phyloP scores from a whole-genome alignment of 768 basidiomycete species.

The Vararia minispora region DNA sequence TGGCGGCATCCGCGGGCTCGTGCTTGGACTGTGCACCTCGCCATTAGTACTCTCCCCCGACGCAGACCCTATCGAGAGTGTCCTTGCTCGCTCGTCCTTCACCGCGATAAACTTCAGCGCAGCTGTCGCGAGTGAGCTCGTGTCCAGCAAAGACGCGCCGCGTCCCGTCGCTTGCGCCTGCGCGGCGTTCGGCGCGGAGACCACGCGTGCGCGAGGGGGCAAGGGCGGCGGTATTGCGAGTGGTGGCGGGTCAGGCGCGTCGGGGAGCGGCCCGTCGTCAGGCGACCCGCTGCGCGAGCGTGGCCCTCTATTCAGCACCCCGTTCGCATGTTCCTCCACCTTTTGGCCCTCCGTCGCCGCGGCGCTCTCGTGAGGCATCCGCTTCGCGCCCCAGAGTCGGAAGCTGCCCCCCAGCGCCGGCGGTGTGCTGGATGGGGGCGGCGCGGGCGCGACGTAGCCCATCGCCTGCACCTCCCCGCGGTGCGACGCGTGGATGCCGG shows the following conservation, averaged over 20 bases:
- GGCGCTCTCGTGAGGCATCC: too few species aligned
- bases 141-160: slow-evolving; percentile 2
- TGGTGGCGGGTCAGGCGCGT: slow-evolving; percentile 1
- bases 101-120: slow-evolving; percentile 45
- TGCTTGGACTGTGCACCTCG: too few species aligned
- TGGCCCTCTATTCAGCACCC: too few species aligned
- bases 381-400: slow-evolving; percentile 5
- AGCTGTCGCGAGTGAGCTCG: slow-evolving; percentile 34
- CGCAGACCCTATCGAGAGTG: too few species aligned
- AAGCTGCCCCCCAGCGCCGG: slow-evolving; percentile 22
- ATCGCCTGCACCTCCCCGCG: slow-evolving; percentile 80
- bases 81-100: slow-evolving; percentile 21
- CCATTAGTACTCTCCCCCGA: too few species aligned
- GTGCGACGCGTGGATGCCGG: slow-evolving; percentile 77
- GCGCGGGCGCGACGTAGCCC: slow-evolving; percentile 53
- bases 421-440: slow-evolving; percentile 24
- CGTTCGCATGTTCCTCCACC: too few species aligned
- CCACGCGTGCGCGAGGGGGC: slow-evolving; percentile 31
- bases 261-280: slow-evolving; percentile 1
- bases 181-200: slow-evolving; percentile 18
- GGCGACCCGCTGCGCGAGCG: neutral
- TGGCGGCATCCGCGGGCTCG: too few species aligned
- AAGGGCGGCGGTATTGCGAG: slow-evolving; percentile 29
- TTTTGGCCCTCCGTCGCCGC: too few species aligned
- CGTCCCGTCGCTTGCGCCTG: slow-evolving; percentile 13